phyloP scores from a whole-genome alignment of 106 monocot species.

The Dendrobium huoshanense region DNA sequence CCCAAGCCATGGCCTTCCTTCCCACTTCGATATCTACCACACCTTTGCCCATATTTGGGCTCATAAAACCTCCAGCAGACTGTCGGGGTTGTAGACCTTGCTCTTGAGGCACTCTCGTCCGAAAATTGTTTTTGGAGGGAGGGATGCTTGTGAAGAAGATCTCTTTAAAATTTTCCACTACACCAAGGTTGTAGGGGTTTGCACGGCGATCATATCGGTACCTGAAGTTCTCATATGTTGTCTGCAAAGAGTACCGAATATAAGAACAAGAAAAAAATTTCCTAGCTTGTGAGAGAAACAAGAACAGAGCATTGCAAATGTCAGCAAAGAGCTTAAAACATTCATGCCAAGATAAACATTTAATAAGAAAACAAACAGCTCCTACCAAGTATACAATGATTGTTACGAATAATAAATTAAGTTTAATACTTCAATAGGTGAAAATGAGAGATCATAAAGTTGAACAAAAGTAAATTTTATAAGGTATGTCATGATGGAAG shows the following conservation, averaged over 20 bases:
- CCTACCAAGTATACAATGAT: too few species aligned
- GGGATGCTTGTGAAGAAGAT: conserved; percentile 65
- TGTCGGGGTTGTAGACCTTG: conserved; percentile 12
- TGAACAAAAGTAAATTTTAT: too few species aligned
- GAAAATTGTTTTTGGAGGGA: conserved; percentile 76
- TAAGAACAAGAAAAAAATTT: conserved; percentile 1
- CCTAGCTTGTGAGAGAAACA: neutral
- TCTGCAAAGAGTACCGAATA: conserved; percentile 30
- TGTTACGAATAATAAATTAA: too few species aligned
- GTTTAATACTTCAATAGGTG: too few species aligned
- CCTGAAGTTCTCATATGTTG: conserved; percentile 96
- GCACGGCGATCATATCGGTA: conserved; percentile 75
- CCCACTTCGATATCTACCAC: conserved; percentile 63
- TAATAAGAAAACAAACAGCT: too few species aligned
- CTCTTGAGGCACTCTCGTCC: conserved; percentile 32
- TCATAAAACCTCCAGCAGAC: conserved; percentile 45
- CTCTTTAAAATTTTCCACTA: conserved; percentile 66
- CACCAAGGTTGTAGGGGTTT: conserved; percentile 78
- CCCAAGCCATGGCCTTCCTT: conserved; percentile 67
- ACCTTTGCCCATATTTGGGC: conserved; percentile 70
- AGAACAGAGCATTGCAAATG: neutral
- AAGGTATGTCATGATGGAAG: too few species aligned
- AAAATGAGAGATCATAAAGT: too few species aligned
- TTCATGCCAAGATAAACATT: neutral
- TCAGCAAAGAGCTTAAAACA: neutral